These are phyloP conservation scores for Moesziomyces antarcticus DNA, from an alignment of 1,284 basidiomycete genomes.

Conservation along the genomic window DNA sequence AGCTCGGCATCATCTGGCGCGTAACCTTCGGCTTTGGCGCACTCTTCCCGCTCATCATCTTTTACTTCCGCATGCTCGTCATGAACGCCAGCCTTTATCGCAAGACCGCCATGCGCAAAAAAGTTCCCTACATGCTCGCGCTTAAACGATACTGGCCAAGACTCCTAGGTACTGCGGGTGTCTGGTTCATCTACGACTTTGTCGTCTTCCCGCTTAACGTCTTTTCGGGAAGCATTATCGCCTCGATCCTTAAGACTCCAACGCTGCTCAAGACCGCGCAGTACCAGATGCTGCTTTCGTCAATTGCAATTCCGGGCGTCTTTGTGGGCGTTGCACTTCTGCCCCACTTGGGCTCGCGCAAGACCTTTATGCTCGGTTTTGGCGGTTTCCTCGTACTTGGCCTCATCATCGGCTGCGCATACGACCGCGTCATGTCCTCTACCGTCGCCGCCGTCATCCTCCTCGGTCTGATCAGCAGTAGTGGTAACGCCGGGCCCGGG, in stretches of 20 bases:
- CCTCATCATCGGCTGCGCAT: conserved; percentile 73
- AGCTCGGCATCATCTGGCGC: conserved; percentile 79
- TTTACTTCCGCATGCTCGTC: conserved; percentile 73
- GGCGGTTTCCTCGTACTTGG: conserved; percentile 79
- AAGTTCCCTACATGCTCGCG: conserved; percentile 76
- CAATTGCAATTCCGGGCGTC: conserved; percentile 77
- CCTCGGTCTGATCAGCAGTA: conserved; percentile 36
- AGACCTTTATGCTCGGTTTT: conserved; percentile 77
- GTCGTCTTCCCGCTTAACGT: conserved; percentile 80
- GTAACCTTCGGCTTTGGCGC: conserved; percentile 80
- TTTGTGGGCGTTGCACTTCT: conserved; percentile 71
- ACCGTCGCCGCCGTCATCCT: conserved; percentile 75
- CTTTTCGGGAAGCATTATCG: conserved; percentile 50
- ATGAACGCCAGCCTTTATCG: conserved; percentile 44
- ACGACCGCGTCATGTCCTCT: conserved; percentile 76
- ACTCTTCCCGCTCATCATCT: conserved; percentile 76
- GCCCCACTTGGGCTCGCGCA: conserved; percentile 39
- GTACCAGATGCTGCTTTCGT: conserved; percentile 78
- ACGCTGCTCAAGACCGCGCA: conserved; percentile 71
- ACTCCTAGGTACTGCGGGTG: conserved; percentile 46
- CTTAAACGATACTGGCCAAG: conserved; percentile 76
- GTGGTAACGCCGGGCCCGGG: conserved; percentile 79
- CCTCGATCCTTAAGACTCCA: conserved; percentile 73
- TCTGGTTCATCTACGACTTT: conserved; percentile 73
- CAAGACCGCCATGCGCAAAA: conserved; percentile 53